Evolutionary conservation across 2,329 filamentous ascomycete genomes (phyloP).

Genomic region (Colletotrichum tropicale): DNA sequence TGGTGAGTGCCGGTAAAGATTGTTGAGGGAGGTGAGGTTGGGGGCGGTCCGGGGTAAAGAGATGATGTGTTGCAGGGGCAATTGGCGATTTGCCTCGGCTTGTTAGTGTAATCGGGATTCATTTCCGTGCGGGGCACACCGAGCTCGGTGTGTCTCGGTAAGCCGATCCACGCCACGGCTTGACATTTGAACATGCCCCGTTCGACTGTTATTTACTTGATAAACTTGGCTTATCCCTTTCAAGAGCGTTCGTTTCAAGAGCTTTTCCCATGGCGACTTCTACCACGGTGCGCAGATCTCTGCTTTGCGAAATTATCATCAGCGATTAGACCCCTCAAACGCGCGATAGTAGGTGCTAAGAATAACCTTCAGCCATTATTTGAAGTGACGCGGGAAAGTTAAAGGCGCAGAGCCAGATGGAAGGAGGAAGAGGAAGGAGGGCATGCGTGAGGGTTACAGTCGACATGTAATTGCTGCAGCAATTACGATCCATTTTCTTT

Average conservation of each 20-base stretch:
- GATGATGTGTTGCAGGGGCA: background rate
- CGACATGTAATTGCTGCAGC: background rate
- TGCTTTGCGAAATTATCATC: background rate
- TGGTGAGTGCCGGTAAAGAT: background rate
- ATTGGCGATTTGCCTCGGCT: background rate
- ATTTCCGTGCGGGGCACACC: background rate
- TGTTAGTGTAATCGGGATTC: background rate
- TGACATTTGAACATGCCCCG: too few species aligned
- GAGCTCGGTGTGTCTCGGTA: background rate
- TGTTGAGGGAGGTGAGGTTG: background rate
- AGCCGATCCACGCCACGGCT: background rate
- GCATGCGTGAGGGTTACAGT: background rate
- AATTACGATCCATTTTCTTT: background rate
- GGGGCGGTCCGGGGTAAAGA: background rate
- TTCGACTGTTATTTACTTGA: too few species aligned
- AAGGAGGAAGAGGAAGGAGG: background rate
- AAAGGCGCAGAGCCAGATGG: background rate
- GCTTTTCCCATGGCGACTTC: rapidly evolving
- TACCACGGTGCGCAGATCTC: background rate
- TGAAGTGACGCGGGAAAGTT: background rate
- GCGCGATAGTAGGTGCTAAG: background rate
- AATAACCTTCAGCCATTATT: background rate
- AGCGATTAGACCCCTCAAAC: background rate
- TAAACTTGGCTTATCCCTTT: too few species aligned
- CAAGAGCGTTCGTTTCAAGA: background rate